phyloP scores from a whole-genome alignment of 2,329 filamentous ascomycete species.

The Xylariales sp. region DNA sequence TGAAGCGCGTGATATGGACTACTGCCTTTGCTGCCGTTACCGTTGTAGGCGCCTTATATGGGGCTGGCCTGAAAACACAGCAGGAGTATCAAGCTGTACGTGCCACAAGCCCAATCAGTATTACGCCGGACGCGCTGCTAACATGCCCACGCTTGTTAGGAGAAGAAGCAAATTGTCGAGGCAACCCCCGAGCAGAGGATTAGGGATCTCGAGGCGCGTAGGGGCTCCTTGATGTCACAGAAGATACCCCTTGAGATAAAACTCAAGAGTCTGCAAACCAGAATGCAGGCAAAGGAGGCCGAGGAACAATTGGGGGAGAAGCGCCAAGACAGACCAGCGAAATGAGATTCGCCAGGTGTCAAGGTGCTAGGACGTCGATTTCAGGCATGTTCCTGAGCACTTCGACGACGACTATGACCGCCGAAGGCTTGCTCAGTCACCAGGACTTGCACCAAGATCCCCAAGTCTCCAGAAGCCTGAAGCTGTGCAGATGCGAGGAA shows the following conservation, averaged over 20 bases:
- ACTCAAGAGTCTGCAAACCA: slow-evolving; percentile 33
- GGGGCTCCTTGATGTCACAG: slow-evolving; percentile 33
- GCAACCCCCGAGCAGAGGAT: slow-evolving; percentile 40
- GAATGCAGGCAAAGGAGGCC: slow-evolving; percentile 32
- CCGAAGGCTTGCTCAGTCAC: too few species aligned
- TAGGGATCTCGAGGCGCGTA: slow-evolving; percentile 37
- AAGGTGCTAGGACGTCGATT: background rate
- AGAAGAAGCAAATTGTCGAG: slow-evolving; percentile 32
- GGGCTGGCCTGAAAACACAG: slow-evolving; percentile 44
- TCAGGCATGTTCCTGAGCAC: too few species aligned
- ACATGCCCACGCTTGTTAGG: slow-evolving; percentile 15
- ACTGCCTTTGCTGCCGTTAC: slow-evolving; percentile 41
- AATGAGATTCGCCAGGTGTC: background rate
- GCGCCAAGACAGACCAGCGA: background rate
- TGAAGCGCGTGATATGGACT: slow-evolving; percentile 29
- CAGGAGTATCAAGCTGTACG: slow-evolving; percentile 40
- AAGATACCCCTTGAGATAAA: slow-evolving; percentile 37
- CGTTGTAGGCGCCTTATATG: slow-evolving; percentile 42
- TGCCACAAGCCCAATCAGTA: background rate
- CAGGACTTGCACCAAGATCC: too few species aligned
- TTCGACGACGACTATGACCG: too few species aligned
- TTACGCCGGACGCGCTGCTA: background rate
- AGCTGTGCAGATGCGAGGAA: too few species aligned
- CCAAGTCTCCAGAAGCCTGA: too few species aligned
- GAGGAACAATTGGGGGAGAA: slow-evolving; percentile 11